Base-by-base conservation (phyloP, 257 asterid species). In the Ballota nigra region DNA sequence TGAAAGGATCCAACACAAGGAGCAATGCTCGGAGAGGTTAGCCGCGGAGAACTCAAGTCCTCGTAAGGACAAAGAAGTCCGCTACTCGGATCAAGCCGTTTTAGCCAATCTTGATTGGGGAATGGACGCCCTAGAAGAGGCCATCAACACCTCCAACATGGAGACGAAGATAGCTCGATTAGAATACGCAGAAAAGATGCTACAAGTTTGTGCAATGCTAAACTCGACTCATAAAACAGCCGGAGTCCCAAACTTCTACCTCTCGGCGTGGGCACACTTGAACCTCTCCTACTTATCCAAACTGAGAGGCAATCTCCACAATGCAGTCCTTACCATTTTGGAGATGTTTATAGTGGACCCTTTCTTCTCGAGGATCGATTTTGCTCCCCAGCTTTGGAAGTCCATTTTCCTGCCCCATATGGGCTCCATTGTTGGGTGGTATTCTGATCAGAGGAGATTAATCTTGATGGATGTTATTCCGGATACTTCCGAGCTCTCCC, bases 91-190 rank as follows among this genome's bases (percentile, higher is more conserved):
- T 64, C 97, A 91, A 69, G 96, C 96, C 3, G 91, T 91, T 26
- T 66, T 91, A 38, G 97, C 97, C 0, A 91, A 91, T 75, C 81
- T 91, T 0, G 97, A 91, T 59, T 88, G 97, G 97, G 97, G 96
- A 22, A 91, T 88, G 6, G 97, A 88, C 49, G 96, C 97, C 2
- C 88, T 91, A 10, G 97, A 91, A 66, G 97, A 88, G 68, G 95
- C 97, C 51, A 88, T 91, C 31, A 76, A 68, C 75, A 86, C 95
- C 2, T 88, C 91, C 2, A 87, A 87, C 66, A 26, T 68, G 34
- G 96, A 88, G 72, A 87, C 97, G 13, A 88, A 91, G 80, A 74
- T 87, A 88, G 92, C 97, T 0, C 72, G 96, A 4, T 51, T 91
- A 31, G 95, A 88, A 45, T 84, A 91, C 53, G 94, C 97, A 0